Evolutionary conservation across 805 yeast genomes (phyloP), one percentile per base, ranked within the genome.

Genomic region (Zygosaccharomyces siamensis): DNA sequence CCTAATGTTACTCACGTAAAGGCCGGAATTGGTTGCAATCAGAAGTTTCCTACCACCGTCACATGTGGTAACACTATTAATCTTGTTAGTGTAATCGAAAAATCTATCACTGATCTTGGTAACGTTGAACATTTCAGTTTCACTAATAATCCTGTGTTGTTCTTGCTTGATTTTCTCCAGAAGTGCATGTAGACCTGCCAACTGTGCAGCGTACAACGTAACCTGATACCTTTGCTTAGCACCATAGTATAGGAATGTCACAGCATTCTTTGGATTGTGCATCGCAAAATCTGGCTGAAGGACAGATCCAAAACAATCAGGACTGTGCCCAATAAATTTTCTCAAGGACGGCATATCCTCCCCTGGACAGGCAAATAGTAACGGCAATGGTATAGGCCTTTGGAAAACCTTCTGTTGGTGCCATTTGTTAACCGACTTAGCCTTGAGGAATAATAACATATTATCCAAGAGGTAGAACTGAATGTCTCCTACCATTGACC

Each of bases 391-490:
- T 28, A 88, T 83, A 3, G 96, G 96, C 59, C 90, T 78, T 61
- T 92, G 93, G 66, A 85, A 87, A 11, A 92, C 98, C 60, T 89
- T 85, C 60, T 86, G 85, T 53, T 87, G 95, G 61, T 92, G 97
- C 60, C 96, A 79, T 68, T 89, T 89, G 64, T 87, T 90, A 46
- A 86, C 89, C 12, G 85, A 74, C 66, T 92, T 95, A 46, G 85
- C 84, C 61, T 92, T 84, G 18, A 89, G 90, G 64, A 93, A 84
- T 47, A 93, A 70, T 23, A 93, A 64, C 42, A 92, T 88, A 67
- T 93, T 93, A 63, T 93, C 99, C 60, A 93, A 80, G 38, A 93
- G 63, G 62, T 90, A 92, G 33, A 86, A 81, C 56, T 89, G 96
- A 48, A 93, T 85, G 55, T 83, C 89, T 49, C 89, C 89, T 53